phyloP scores from a whole-genome alignment of 257 asterid species.

The Solanum commersonii region DNA sequence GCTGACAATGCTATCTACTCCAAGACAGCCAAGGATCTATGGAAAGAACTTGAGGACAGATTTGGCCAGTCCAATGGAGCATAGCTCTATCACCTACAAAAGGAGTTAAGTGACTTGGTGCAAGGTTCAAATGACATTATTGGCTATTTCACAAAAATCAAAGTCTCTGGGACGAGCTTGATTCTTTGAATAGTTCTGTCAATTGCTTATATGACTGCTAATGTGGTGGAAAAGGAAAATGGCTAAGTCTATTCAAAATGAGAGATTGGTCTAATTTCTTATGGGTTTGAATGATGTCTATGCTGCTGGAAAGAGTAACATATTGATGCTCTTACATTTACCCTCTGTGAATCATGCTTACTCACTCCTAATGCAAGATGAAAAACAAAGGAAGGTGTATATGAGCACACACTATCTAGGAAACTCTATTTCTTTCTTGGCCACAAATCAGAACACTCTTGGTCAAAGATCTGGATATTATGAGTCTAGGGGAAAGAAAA shows the following conservation, averaged over 20 bases:
- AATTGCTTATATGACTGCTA: background rate
- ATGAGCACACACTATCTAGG: background rate
- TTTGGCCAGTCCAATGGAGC: background rate
- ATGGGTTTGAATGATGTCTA: background rate
- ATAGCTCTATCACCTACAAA: background rate
- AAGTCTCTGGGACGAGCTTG: background rate
- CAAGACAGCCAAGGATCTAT: background rate
- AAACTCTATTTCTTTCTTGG: background rate
- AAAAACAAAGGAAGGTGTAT: background rate
- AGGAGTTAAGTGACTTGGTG: background rate
- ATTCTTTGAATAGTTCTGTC: background rate
- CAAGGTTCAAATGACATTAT: background rate
- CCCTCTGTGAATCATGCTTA: background rate
- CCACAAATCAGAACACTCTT: background rate
- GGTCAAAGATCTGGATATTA: background rate
- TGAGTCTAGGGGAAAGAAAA: background rate
- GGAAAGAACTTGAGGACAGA: background rate
- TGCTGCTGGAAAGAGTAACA: background rate
- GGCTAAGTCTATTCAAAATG: background rate
- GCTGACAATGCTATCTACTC: background rate
- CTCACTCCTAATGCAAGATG: background rate
- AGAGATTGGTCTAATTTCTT: background rate
- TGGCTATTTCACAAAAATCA: background rate
- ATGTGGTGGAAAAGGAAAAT: background rate
- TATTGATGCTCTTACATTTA: background rate